Base-by-base conservation (phyloP, 805 yeast genomes). In the Monosporozyma unispora region DNA sequence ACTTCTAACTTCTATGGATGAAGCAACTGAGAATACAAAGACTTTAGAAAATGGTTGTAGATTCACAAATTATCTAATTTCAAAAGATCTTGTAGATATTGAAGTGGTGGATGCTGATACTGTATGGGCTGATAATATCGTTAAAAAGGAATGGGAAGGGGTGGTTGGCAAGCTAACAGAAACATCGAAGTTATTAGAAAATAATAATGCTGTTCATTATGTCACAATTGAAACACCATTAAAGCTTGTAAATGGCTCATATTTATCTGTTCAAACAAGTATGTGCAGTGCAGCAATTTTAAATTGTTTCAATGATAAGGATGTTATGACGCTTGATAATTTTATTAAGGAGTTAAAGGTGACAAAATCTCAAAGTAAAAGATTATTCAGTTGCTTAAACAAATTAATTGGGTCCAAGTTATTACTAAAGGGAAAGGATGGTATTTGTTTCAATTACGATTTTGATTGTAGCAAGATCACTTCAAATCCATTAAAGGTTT, bases 271-370 rank as follows among this genome's bases (percentile, higher is more conserved):
- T 16, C n/a, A 31, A 6, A 11, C 50, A 14, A 44, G 47, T 21
- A 52, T 52, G 46, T 45, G 48, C n/a, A 46, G 43, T 25, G 60
- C 62, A 2, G 52, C 57, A 14, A 56, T 59, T 22, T 33, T 59
- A 14, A 43, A 25, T 27, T 51, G 49, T 12, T 58, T 53, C 28
- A 56, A 59, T 51, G 54, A 56, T 2, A 9, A 7, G 9, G 53
- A 51, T 5, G 23, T 16, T 10, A n/a, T 48, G 29, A 37, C 31
- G 4, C 14, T 48, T 12, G 29, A 19, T 12, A 46, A 40, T 2
- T 27, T 58, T 3, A 47, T 47, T 18, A 39, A 21, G 10, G 27
- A 35, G 18, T 43, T 58, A 19, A 39, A 44, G 11, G 44, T 51
- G 6, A 42, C n/a, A 2, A 35, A 31, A 19, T 16, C 40, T 10